phyloP scores from a whole-genome alignment of 1,284 basidiomycete species.

The Polyporus tsugae region DNA sequence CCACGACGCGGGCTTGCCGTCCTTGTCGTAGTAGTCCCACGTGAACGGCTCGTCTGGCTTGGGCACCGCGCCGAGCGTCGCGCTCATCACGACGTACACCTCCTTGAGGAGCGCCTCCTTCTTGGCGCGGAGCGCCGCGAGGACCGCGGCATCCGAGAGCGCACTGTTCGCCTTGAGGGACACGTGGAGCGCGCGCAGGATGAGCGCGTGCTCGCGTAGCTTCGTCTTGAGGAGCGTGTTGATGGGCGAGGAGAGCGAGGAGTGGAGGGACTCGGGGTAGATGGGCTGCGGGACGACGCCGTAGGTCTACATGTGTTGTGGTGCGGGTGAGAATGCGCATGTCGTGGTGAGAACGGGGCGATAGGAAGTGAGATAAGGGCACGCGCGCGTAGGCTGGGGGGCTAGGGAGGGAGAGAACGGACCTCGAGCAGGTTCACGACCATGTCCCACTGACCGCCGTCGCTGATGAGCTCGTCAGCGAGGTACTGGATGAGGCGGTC shows the following conservation, averaged over 20 bases:
- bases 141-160: conserved; percentile 47
- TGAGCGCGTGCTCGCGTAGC: conserved; percentile 89
- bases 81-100: conserved; percentile 87
- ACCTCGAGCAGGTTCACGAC: conserved; percentile 85
- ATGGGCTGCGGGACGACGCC: conserved; percentile 85
- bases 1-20: conserved; percentile 82
- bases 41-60: conserved; percentile 74
- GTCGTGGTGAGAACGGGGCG: background rate
- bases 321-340: background rate
- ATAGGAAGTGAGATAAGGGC: background rate
- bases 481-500: conserved; percentile 85
- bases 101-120: conserved; percentile 89
- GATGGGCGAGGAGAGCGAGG: conserved; percentile 76
- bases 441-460: conserved; percentile 98
- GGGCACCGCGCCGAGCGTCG: conserved; percentile 88
- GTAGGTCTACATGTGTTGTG: conserved; percentile 61
- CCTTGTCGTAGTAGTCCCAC: conserved; percentile 91
- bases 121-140: conserved; percentile 70
- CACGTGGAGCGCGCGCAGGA: conserved; percentile 72
- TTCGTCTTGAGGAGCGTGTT: conserved; percentile 88
- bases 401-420: conserved; percentile 22
- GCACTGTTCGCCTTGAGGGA: conserved; percentile 53
- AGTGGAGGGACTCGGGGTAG: conserved; percentile 90
- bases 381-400: background rate
- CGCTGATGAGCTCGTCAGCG: conserved; percentile 81